Base-by-base conservation (phyloP, 1,139 yeast species). In the Kodamaea plutei region DNA sequence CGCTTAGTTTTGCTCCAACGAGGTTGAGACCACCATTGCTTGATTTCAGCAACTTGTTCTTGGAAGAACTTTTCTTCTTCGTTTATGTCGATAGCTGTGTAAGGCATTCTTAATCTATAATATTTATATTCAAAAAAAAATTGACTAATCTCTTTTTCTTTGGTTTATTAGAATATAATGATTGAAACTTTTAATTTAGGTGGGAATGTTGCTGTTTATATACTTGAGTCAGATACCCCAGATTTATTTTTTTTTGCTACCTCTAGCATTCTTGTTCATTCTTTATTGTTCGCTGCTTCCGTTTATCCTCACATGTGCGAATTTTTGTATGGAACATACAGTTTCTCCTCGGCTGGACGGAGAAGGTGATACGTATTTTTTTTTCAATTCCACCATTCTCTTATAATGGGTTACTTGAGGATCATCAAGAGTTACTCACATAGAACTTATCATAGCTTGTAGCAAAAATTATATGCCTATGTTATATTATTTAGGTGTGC, bases 1-100 rank as follows among this genome's bases (percentile, higher is more conserved):
- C 98, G 82, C 67, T 80, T 85, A 52, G 95, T 84, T 52, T 80
- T 76, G 40, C 64, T 66, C 95, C 95, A 89, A 62, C 98, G 83
- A 41, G 95, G 93, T 50, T 81, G 74, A 8, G 82, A 54, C 97
- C 97, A 89, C 97, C 97, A 89, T 52, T 78, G 55, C 44, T 80
- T 74, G 51, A 89, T 80, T 31, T 78, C 84, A 30, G 72, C 67
- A 38, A 85, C 83, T 57, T 87, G 88, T 31, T 69, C 61, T 50
- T 81, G 76, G 72, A 72, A 84, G 52, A 66, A 68, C 43, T 58
- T 58, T 50, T 82, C 84, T 62, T 83, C 91, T 44, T 69, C 67
- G 50, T 75, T 64, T 29, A 76, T 45, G 55, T 76, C 69, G 41
- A 78, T 74, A 45, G 66, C 60, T 29, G 81, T 57, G 64, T 69